Evolutionary conservation across 1,284 basidiomycete species (phyloP).

Genomic region (Cutaneotrichosporon mucoides): DNA sequence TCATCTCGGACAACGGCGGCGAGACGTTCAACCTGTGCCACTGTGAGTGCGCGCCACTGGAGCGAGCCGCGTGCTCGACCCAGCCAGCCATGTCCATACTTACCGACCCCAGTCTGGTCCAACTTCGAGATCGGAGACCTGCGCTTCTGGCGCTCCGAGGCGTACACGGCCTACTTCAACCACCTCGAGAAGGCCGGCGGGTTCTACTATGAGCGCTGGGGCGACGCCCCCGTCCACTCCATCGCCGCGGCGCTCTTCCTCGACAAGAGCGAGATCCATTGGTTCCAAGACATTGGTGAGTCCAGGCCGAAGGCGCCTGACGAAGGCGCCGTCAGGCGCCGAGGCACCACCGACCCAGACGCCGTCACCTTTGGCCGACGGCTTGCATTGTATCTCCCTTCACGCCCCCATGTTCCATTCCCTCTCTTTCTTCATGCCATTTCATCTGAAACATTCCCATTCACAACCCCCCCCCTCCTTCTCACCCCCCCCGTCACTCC

Average conservation of each 20-base stretch:
- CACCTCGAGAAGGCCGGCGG: conserved; percentile 72
- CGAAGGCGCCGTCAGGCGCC: too few relatives aligned
- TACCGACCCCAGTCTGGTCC: conserved; percentile 59
- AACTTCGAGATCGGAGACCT: conserved; percentile 75
- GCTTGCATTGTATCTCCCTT: too few relatives aligned
- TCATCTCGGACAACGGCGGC: conserved; percentile 68
- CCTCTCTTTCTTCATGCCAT: too few relatives aligned
- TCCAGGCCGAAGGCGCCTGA: too few relatives aligned
- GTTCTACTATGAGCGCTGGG: conserved; percentile 72
- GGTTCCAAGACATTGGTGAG: conserved; percentile 56
- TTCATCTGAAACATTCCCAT: too few relatives aligned
- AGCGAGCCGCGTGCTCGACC: too few relatives aligned
- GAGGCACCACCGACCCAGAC: too few relatives aligned
- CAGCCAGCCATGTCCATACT: too few relatives aligned
- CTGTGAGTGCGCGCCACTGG: conserved; percentile 54
- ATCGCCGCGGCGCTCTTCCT: conserved; percentile 73
- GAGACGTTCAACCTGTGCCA: conserved; percentile 74
- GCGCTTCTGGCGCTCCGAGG: conserved; percentile 73
- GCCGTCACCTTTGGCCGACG: too few relatives aligned
- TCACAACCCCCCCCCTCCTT: too few relatives aligned
- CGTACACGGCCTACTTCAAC: conserved; percentile 73
- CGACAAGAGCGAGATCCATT: conserved; percentile 67
- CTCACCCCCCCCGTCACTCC: too few relatives aligned
- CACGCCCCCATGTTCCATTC: too few relatives aligned
- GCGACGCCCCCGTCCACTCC: conserved; percentile 80